Base-by-base conservation (phyloP, 2,329 filamentous ascomycete species). In the Fusarium sp. region DNA sequence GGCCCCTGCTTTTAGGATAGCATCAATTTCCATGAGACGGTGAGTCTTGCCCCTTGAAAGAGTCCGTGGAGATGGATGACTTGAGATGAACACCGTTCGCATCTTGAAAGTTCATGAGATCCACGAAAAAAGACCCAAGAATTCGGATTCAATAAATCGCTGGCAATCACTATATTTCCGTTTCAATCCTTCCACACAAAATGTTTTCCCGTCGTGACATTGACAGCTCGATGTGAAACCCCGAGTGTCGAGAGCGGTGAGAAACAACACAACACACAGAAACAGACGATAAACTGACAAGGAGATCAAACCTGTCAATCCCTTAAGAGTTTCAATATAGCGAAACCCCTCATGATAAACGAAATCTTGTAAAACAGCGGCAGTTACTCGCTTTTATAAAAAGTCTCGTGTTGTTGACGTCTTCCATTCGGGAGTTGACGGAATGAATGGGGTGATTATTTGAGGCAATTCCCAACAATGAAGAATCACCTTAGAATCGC, bases 351-450 rank as follows among this genome's bases (percentile, higher is more conserved):
- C 18, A 16, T 54, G 31, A 58, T 56, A n/a, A 29, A 33, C 40
- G 10, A n/a, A 14, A 51, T 33, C 27, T 55, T 55, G 14, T 25
- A 13, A 23, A 31, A 16, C 6, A 27, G 13, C 44, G 29, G 29
- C 9, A 36, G 40, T 38, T 62, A 23, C 40, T 55, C 58, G 46
- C 44, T n/a, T n/a, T 59, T 16, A 16, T 23, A 49, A 40, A 33
- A 61, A 29, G 61, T 62, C 64, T 50, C 29, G 29, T 62, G 68
- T 65, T 61, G 23, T 9, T 42, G 55, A 25, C 50, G 56, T 58
- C 18, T 44, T 34, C 11, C 13, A 1, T 10, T 29, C 40, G 18
- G 56, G 31, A 27, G 16, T 46, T 62, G 46, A 49, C 64, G 67
- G 60, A 69, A 53, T 38, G 36, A 50, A 65, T 70, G 56, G 33